Conservation (phyloP, 768 basidiomycete genomes). For the Mycena crocata region DNA sequence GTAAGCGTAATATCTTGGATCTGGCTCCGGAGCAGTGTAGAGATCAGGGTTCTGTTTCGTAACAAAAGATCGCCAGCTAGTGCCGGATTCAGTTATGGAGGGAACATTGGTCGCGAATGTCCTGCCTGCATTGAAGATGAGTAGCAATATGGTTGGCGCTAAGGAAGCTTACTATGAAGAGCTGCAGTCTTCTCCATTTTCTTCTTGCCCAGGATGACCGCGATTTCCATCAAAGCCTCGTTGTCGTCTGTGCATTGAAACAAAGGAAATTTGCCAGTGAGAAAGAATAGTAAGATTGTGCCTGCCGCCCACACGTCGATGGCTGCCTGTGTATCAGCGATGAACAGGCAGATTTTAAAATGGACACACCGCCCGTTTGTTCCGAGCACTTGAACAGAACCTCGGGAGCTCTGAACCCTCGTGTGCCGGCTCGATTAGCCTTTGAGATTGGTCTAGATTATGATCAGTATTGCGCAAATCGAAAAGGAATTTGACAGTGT, state of each 20-base stretch:
- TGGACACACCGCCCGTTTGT: slow-evolving; percentile 85
- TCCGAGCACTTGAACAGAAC: slow-evolving; percentile 94
- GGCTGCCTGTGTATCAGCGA: slow-evolving; percentile 59
- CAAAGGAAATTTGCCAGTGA: slow-evolving; percentile 92
- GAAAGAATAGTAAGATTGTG: slow-evolving; percentile 91
- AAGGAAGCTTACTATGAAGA: slow-evolving; percentile 79
- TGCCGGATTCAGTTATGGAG: slow-evolving; percentile 72
- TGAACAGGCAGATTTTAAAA: slow-evolving; percentile 1
- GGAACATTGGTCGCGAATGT: slow-evolving; percentile 93
- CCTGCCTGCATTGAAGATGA: slow-evolving; percentile 69
- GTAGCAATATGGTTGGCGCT: neutral
- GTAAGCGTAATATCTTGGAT: slow-evolving; percentile 69
- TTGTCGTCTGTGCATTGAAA: slow-evolving; percentile 95
- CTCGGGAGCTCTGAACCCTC: slow-evolving; percentile 97
- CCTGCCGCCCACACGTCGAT: slow-evolving; percentile 98
- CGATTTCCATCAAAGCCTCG: slow-evolving; percentile 96
- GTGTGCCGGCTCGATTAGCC: slow-evolving; percentile 95
- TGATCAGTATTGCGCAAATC: slow-evolving; percentile 7
- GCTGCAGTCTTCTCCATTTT: slow-evolving; percentile 88
- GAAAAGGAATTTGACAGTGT: slow-evolving; percentile 20
- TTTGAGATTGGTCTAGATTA: slow-evolving; percentile 77
- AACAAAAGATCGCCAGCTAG: slow-evolving; percentile 80
- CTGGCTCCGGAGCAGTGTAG: slow-evolving; percentile 60
- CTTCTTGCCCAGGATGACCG: slow-evolving; percentile 83
- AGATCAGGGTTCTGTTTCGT: slow-evolving; percentile 81